Evolutionary conservation across 192 early-diverging fungal genomes (phyloP), one percentile per base, ranked within the genome.

Genomic region (Kickxella alabastrina): DNA sequence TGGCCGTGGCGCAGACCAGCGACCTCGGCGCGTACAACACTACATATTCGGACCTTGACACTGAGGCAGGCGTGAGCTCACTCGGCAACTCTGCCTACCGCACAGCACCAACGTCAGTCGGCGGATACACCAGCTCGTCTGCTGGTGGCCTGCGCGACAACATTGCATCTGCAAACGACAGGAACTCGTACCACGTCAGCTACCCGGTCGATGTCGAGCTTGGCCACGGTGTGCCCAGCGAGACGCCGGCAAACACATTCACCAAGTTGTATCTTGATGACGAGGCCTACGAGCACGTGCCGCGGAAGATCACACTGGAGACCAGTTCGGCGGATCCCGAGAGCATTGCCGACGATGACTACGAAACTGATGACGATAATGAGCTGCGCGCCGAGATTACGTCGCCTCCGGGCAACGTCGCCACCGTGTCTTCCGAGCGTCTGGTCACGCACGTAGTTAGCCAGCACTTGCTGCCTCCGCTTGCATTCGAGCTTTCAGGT

Each of bases 171-270:
- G 31, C 31, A 5, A 18, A 35, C 39, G 35, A 28, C 35, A 25
- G 29, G 39, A 52, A 40, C 27, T 21, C 23, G 40, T 22, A 44
- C 42, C 5, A 26, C 35, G 14, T 9, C 22, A 17, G 21, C 23
- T 92, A 95, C 72, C 82, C 81, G 40, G 96, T 98, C 50, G 14
- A 27, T 17, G 45, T 64, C 13, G 57, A 45, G 57, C 57, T 68
- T 18, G 59, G 57, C 15, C 62, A 64, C 13, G 52, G 59, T 2
- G 40, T 47, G 15, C 49, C 57, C 8, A 70, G 62, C 43, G 67
- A 69, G 37, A 66, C 62, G 23, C 74, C 68, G 18, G 45, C 62
- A 22, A 77, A 70, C 52, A 67, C 70, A 2, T 51, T 64, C 14
- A 35, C 49, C 49, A 74, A 68, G 49, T 44, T 79, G 43, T 69